Conservation (phyloP, 495 filamentous ascomycete species). For the Trichocladium antarcticum region DNA sequence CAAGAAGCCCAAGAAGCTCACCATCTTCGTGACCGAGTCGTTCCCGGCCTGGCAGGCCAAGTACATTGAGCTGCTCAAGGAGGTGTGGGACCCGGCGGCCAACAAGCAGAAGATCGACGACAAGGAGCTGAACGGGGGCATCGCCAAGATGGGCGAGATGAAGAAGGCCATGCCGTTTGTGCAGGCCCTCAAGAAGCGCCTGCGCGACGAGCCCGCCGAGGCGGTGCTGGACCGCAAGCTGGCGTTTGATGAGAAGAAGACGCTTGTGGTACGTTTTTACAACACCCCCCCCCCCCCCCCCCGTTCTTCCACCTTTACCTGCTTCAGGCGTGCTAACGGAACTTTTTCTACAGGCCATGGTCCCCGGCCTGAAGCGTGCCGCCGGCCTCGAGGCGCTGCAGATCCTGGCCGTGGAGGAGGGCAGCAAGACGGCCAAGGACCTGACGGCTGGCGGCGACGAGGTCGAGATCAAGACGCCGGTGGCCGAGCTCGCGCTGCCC, state of each 20-base stretch:
- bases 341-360: conserved; percentile 22
- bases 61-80: conserved; percentile 72
- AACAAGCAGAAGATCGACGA: conserved; percentile 51
- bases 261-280: conserved; percentile 39
- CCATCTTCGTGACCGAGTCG: conserved; percentile 64
- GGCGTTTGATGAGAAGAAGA: conserved; percentile 70
- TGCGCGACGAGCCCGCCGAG: conserved; percentile 47
- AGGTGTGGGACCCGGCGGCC: conserved; percentile 36
- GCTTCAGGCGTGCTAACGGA: conserved; percentile 1
- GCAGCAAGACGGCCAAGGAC: conserved; percentile 50
- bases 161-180: conserved; percentile 99
- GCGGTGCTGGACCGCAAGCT: conserved; percentile 71
- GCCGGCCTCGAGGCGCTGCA: conserved; percentile 53
- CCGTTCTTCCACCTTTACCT: neutral
- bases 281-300: neutral
- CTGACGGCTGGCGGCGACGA: conserved; percentile 41
- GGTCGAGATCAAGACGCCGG: conserved; percentile 44
- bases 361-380: conserved; percentile 44
- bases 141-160: conserved; percentile 71
- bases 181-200: conserved; percentile 69
- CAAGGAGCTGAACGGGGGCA: conserved; percentile 61
- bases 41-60: conserved; percentile 86
- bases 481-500: conserved; percentile 62
- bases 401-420: conserved; percentile 57
- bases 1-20: conserved; percentile 81